Evolutionary conservation across 495 filamentous ascomycete species (phyloP).

Genomic region (Neurospora sp.): DNA sequence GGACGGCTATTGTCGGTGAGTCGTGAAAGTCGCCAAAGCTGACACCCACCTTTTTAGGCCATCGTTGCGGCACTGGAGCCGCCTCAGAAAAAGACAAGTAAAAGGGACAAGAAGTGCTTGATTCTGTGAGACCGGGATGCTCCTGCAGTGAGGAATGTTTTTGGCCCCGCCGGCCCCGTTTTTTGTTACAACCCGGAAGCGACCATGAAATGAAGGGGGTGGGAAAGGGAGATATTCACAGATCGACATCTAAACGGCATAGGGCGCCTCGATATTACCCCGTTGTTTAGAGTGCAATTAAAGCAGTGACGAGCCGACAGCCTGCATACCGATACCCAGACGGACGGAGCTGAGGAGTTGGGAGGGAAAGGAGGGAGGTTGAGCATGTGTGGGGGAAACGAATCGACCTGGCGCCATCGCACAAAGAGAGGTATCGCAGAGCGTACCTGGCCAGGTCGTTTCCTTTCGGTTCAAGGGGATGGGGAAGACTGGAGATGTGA

Average conservation of each 20-base stretch:
- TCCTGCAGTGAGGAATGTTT: slow-evolving; percentile 4
- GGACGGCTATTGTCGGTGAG: not conserved
- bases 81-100: slow-evolving; percentile 52
- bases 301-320: slow-evolving; percentile 16
- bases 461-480: not conserved
- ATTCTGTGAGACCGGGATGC: slow-evolving; percentile 33
- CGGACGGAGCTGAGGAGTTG: slow-evolving; percentile 5
- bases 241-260: not conserved
- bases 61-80: slow-evolving; percentile 86
- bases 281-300: slow-evolving; percentile 30
- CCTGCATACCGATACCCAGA: not conserved
- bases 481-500: not conserved
- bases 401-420: not conserved
- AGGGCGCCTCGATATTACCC: not conserved
- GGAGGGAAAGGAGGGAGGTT: slow-evolving; percentile 5
- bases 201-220: not conserved
- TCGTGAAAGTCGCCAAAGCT: not conserved
- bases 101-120: slow-evolving; percentile 42
- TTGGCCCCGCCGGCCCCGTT: not conserved
- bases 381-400: slow-evolving; percentile 3
- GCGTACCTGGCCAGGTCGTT: slow-evolving; percentile 3
- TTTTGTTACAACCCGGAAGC: not conserved
- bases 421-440: not conserved
- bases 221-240: slow-evolving; percentile 7
- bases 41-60: slow-evolving; percentile 41